Percentiles rank a stretch among this genome's conserved stretches.
Evolutionary conservation across 1,139 yeast species (phyloP).

Genomic region (Lodderomyces parapsilosis): DNA sequence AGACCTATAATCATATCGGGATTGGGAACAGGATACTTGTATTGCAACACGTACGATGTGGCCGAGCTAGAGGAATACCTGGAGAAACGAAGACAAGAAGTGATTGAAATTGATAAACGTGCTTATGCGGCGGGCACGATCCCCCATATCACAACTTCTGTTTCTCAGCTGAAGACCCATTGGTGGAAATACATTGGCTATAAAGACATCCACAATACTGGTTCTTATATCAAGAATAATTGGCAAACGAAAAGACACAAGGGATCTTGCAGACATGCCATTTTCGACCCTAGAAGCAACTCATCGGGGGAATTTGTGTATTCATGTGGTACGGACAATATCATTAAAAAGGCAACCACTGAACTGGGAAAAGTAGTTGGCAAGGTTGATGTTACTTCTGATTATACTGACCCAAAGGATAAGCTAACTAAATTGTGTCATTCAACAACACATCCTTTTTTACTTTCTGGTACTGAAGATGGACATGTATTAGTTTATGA

Average conservation of each 20-base stretch:
- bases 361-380: conserved; percentile 74
- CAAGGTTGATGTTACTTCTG: conserved; percentile 39
- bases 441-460: conserved; percentile 60
- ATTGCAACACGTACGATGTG: conserved; percentile 55
- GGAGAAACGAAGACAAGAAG: conserved; percentile 21
- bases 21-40: conserved; percentile 75
- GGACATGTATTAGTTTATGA: conserved; percentile 69
- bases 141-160: conserved; percentile 28
- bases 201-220: too few species aligned
- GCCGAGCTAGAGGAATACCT: conserved; percentile 38
- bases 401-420: conserved; percentile 29
- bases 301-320: conserved; percentile 54
- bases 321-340: conserved; percentile 78
- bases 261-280: conserved; percentile 77
- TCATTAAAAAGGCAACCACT: conserved; percentile 71
- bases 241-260: conserved; percentile 94
- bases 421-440: conserved; percentile 62
- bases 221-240: too few species aligned
- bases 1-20: conserved; percentile 67
- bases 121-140: conserved; percentile 30
- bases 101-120: conserved; percentile 20
- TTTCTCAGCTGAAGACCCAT: conserved; percentile 39
- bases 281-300: conserved; percentile 54
- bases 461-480: conserved; percentile 77
- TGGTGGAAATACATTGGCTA: conserved; percentile 52